A percentile compares a stretch with the other conserved stretches of the same genome.
Conservation (phyloP, 768 basidiomycete species). For the Pleurotus djamor region DNA sequence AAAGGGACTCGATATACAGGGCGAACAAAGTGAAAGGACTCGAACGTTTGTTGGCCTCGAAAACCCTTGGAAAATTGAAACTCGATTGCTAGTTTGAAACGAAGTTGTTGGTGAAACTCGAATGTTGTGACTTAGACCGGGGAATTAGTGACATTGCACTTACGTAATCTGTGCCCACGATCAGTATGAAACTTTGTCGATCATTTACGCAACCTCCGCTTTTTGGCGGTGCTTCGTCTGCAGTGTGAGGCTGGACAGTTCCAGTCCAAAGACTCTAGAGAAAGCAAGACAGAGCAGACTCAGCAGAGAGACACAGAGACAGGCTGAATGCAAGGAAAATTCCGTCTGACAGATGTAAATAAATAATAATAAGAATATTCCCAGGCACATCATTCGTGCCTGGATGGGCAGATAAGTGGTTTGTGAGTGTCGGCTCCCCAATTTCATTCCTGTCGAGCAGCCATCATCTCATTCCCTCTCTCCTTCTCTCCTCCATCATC, state of each 20-base stretch:
- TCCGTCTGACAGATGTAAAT: constrained; percentile 1
- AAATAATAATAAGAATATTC: background rate
- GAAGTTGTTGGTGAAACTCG: no score
- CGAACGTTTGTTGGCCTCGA: background rate
- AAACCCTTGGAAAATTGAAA: no score
- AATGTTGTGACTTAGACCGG: no score
- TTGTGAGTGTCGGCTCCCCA: constrained; percentile 1
- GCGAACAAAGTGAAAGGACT: background rate
- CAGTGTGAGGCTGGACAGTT: no score
- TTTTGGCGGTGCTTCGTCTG: no score
- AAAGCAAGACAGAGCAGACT: no score
- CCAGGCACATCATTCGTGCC: constrained; percentile 3
- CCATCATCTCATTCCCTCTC: constrained; percentile 1
- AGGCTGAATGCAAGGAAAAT: constrained; percentile 5
- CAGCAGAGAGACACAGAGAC: no score
- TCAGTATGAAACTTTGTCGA: background rate
- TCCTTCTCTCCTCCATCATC: background rate
- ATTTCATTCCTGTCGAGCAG: constrained; percentile 5
- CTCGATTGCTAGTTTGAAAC: no score
- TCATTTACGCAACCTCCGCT: background rate
- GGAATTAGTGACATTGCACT: background rate
- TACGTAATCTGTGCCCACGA: background rate
- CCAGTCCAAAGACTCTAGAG: background rate
- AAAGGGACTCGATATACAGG: background rate
- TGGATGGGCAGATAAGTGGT: constrained; percentile 7